Evolutionary conservation across 306 rosid genomes (phyloP).

Genomic region (Albizia julibrissin): DNA sequence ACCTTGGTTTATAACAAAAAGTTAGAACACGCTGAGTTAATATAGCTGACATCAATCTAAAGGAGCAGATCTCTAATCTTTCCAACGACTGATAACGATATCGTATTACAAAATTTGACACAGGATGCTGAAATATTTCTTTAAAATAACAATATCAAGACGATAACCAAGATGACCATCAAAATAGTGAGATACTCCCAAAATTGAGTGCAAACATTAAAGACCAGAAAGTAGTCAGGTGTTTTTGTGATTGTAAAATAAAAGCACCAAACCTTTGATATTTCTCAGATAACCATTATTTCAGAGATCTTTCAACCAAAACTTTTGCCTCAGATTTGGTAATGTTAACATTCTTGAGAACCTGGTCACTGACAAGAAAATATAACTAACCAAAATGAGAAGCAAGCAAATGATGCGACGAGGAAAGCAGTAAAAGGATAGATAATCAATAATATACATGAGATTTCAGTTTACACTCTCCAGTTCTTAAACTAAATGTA

Average conservation of each 20-base stretch:
- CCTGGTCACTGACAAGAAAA: conserved; percentile 38
- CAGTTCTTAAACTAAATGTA: conserved; percentile 10
- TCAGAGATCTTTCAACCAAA: conserved; percentile 28
- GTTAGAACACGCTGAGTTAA: neutral
- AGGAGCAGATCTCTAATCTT: neutral
- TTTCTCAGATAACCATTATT: conserved; percentile 23
- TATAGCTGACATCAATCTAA: neutral
- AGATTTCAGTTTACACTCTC: conserved; percentile 25
- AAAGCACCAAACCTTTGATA: conserved; percentile 26
- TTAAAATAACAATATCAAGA: neutral
- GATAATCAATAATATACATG: conserved; percentile 13
- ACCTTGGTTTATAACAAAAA: neutral
- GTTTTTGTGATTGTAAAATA: conserved; percentile 10
- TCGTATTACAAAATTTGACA: neutral
- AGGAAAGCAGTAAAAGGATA: conserved; percentile 26
- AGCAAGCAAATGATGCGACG: conserved; percentile 22
- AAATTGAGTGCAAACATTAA: conserved; percentile 10
- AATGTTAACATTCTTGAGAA: conserved; percentile 23
- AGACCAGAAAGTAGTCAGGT: neutral
- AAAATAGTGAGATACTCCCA: conserved; percentile 15
- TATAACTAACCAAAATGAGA: conserved; percentile 38
- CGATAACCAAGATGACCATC: neutral
- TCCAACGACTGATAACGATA: neutral
- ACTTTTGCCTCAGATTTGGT: conserved; percentile 28
- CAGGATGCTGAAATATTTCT: conserved; percentile 1